A percentile compares a stretch with the other conserved stretches of the same genome.
Evolutionary conservation across 305 asterid species (phyloP).

Genomic region (Fraxinus dipetala): DNA sequence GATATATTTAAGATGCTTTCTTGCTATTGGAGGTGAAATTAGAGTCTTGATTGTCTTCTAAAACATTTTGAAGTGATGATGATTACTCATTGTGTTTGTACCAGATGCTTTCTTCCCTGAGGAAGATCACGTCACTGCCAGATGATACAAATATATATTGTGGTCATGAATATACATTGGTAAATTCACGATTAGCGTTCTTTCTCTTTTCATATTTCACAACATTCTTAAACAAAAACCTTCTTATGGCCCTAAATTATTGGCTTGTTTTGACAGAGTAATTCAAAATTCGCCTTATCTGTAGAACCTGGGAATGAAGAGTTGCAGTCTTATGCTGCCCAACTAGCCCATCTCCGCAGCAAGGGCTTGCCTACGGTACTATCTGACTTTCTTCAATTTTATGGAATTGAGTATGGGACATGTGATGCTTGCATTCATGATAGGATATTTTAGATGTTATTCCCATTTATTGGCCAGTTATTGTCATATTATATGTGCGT

Average conservation of each 20-base stretch:
- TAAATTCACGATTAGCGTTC: slow-evolving; percentile 26
- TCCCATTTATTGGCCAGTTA: neutral
- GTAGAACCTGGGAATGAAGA: slow-evolving; percentile 79
- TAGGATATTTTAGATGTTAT: neutral
- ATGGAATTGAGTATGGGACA: neutral
- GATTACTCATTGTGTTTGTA: slow-evolving; percentile 23
- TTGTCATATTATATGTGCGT: neutral
- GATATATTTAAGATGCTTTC: neutral
- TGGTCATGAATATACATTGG: slow-evolving; percentile 94
- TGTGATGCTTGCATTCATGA: neutral
- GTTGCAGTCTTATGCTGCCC: slow-evolving; percentile 72
- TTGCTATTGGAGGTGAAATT: neutral
- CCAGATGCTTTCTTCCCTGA: slow-evolving; percentile 80
- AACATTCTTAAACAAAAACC: slow-evolving; percentile 10
- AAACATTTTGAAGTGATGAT: neutral
- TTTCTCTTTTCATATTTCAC: neutral
- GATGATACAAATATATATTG: slow-evolving; percentile 80
- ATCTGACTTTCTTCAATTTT: neutral
- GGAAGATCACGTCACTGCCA: slow-evolving; percentile 69
- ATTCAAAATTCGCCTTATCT: slow-evolving; percentile 88
- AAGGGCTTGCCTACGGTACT: slow-evolving; percentile 89
- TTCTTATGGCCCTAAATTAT: slow-evolving; percentile 18
- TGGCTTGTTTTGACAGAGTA: slow-evolving; percentile 57
- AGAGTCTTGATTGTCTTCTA: neutral
- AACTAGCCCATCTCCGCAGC: slow-evolving; percentile 55